Evolutionary conservation across 345 rosid species (phyloP), one percentile per base, ranked within the genome.

Genomic region (Gossypium sturtianum): DNA sequence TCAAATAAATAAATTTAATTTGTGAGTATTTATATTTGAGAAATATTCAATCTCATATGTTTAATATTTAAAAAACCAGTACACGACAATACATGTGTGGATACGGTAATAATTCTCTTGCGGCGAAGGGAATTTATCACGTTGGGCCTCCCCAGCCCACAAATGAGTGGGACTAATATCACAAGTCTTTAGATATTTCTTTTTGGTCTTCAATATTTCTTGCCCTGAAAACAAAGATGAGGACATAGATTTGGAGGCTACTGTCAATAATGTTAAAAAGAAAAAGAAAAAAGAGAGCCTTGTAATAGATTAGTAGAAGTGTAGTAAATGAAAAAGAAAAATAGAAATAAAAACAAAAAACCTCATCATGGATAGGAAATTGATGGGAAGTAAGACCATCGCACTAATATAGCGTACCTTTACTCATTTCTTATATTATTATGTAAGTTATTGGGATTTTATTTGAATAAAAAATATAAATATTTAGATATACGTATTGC

Each of bases 381-480:
- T 61, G 80, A 68, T 77, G 74, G 71, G 83, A 67, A 82, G 72
- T 74, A 63, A 81, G 81, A 81, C 85, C 78, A 83, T 83, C 66
- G 77, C 9, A n/a, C 34, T 0, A 20, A 1, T 12, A 27, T 41
- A 70, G 76, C 75, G 64, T 76, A n/a, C 1, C 51, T 74, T 61
- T 78, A 76, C 83, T 77, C 77, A 73, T 82, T 73, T 77, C 78
- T 34, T 74, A 80, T 79, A 60, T 78, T 52, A 76, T 79, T 76
- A 77, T 38, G 66, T 1, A 34, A 5, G 1, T 34, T 34, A 1
- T 34, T 34, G 7, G 7, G 41, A 5, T 34, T 34, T 34, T 34
- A 34, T 34, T 34, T 34, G 41, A 29, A 29, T 3, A 29, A 4
- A 29, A 29, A 4, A 29, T 29, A 29, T 29, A 29, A 29, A 27